A percentile compares a stretch with the other conserved stretches of the same genome.
Evolutionary conservation across 1,139 yeast genomes (phyloP).

Genomic region (Magnusiomyces fungicola): DNA sequence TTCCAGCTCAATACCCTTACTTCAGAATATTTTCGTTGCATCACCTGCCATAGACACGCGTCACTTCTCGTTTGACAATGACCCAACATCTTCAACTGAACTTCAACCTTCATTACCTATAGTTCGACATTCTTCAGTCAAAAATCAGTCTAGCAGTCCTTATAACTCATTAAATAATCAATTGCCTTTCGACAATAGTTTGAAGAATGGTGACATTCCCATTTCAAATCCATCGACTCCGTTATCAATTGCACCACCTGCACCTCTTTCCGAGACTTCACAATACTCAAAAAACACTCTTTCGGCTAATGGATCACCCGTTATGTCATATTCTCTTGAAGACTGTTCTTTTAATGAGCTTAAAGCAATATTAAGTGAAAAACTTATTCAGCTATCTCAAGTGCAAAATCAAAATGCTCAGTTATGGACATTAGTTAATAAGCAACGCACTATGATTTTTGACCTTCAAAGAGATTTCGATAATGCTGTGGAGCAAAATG

Average conservation of each 20-base stretch:
- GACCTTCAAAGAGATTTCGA: constrained; percentile 28
- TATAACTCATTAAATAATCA: background rate
- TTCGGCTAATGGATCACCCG: background rate
- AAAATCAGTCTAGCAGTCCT: background rate
- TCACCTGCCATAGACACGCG: too few species aligned
- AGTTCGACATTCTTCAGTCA: background rate
- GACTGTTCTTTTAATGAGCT: constrained; percentile 13
- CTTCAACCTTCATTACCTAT: background rate
- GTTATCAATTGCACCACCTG: background rate
- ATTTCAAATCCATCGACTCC: background rate
- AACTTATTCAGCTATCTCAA: constrained; percentile 17
- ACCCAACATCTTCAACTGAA: background rate
- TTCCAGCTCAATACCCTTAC: too few species aligned
- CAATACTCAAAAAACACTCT: constrained; percentile 1
- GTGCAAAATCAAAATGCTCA: constrained; percentile 26
- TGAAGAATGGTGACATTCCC: background rate
- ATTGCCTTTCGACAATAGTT: background rate
- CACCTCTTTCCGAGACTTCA: constrained; percentile 5
- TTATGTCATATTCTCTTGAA: constrained; percentile 9
- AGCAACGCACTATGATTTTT: constrained; percentile 28
- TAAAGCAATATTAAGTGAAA: constrained; percentile 14
- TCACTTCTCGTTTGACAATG: background rate
- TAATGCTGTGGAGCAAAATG: constrained; percentile 21
- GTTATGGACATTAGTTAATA: constrained; percentile 27
- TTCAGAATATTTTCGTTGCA: too few species aligned